Evolutionary conservation across 2,329 filamentous ascomycete genomes (phyloP).

Genomic region (Stenocarpella maydis): DNA sequence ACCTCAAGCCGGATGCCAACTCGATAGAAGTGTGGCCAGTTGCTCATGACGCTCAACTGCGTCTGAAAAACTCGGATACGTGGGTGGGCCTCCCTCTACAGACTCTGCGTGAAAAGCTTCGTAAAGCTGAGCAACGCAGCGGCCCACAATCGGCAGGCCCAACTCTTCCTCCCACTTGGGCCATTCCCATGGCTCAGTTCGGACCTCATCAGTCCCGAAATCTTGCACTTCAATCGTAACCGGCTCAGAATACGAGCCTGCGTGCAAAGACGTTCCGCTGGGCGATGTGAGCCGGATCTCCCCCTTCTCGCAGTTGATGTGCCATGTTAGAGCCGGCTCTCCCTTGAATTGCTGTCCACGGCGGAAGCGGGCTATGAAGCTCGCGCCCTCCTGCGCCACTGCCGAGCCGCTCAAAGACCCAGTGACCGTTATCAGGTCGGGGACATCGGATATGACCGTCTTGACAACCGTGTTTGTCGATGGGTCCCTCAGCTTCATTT

Average conservation of each 20-base stretch:
- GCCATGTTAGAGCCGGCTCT: constrained; percentile 53
- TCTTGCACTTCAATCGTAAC: constrained; percentile 61
- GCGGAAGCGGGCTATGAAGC: constrained; percentile 50
- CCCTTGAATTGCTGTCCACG: constrained; percentile 56
- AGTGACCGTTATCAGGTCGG: constrained; percentile 41
- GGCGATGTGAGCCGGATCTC: constrained; percentile 50
- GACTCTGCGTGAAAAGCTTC: constrained; percentile 54
- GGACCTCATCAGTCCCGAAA: constrained; percentile 53
- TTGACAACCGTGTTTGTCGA: constrained; percentile 44
- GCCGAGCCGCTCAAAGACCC: constrained; percentile 44
- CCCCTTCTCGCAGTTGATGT: constrained; percentile 56
- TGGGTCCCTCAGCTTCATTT: constrained; percentile 46
- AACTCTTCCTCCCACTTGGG: constrained; percentile 54
- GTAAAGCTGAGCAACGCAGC: constrained; percentile 64
- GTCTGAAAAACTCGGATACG: constrained; percentile 25
- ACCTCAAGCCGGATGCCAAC: constrained; percentile 7
- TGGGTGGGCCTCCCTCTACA: constrained; percentile 1
- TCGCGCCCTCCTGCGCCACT: constrained; percentile 45
- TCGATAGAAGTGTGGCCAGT: constrained; percentile 12
- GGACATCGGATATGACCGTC: constrained; percentile 43
- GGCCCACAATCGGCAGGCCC: constrained; percentile 50
- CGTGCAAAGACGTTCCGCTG: constrained; percentile 43
- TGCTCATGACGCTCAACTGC: constrained; percentile 32
- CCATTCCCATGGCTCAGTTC: constrained; percentile 54
- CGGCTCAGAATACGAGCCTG: constrained; percentile 46